Evolutionary conservation across 306 rosid genomes (phyloP), one percentile per base, ranked within the genome.

Genomic region (Cicer chorassanicum): DNA sequence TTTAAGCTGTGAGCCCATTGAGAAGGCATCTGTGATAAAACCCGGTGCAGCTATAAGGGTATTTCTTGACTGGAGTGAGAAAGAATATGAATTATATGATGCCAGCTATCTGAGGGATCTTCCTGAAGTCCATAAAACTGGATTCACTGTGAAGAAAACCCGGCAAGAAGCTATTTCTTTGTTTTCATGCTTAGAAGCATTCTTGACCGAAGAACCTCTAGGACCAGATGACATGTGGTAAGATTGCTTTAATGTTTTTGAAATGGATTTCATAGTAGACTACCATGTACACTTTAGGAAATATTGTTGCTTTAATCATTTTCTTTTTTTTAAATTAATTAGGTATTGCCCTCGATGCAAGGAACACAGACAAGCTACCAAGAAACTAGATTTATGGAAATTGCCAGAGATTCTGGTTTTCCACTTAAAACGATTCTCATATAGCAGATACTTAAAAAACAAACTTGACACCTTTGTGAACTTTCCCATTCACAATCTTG

Each of bases 161-260:
- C 82, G 82, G 76, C 99, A 85, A 84, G 99, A 95, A 83, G 91
- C 99, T 45, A 86, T 90, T 68, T 95, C 99, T 78, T 89, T 95
- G 79, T 95, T 95, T 85, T 87, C 97, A 49, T 92, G 99, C 92
- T 82, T 95, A 88, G 99, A 95, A 80, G 97, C 98, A 15, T 95
- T 95, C 88, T 78, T 95, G 80, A 92, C 90, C 45, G 98, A 92
- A 89, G 99, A 95, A 82, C 99, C 99, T 89, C 79, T 95, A 42
- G 98, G 99, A 40, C 98, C 98, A 19, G 96, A 90, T 62, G 99
- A 95, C 84, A 95, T 95, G 99, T 95, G 99, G 99, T 95, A 89
- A 80, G 78, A 49, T 50, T 76, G 54, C 68, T 77, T 77, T 38
- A 9, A 40, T 59, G 62, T 67, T 68, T 68, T 80, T 78, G 74